Base-by-base conservation (phyloP, 345 rosid species). In the Hibiscus tridactylites region DNA sequence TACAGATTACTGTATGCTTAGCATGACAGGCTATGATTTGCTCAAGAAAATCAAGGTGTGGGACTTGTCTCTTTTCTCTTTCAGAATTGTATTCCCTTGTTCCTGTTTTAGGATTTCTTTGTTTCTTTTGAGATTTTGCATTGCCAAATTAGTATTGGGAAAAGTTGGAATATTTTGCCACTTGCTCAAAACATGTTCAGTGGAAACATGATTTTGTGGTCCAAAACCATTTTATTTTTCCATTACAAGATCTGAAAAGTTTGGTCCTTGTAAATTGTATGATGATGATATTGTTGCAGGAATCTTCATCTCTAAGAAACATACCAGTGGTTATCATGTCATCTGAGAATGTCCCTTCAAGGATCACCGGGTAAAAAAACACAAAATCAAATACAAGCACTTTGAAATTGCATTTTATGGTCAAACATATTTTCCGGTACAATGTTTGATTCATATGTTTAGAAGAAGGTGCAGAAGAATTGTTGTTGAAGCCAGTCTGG, bases 1-100 rank as follows among this genome's bases (percentile, higher is more conserved):
- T 56, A 90, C 96, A 17, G n/a, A 88, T 77, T 90, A 88, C 76
- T 86, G 92, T 78, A 90, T 90, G 96, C 96, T 90, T 24, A 92
- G 89, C 73, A 86, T 90, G 96, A 88, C 89, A n/a, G 89, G 92
- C 73, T 90, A 88, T 80, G 92, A 90, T 81, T 78, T 90, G 78
- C 92, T 90, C 50, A 88, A 82, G 86, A 88, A 86, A 80, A 78
- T 90, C 72, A 90, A 90, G 89, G 96, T 87, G 52, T 24, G 33
- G 4, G 54, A 28, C 37, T 49, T 46, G 29, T 10, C 0, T 44
- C 12, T 73, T n/a, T 15, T 21, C 21, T 21, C 21, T 21, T 21
- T 21, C 24, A 21, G 24, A 21, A 21, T 21, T 21, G 24, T 21
- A 21, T 21, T 21, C 24, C 24, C 24, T 21, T 21, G 24, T 21